A percentile compares a stretch with the other conserved stretches of the same genome.
Conservation (phyloP, 768 basidiomycete genomes). For the Rhodotorula babjevae region DNA sequence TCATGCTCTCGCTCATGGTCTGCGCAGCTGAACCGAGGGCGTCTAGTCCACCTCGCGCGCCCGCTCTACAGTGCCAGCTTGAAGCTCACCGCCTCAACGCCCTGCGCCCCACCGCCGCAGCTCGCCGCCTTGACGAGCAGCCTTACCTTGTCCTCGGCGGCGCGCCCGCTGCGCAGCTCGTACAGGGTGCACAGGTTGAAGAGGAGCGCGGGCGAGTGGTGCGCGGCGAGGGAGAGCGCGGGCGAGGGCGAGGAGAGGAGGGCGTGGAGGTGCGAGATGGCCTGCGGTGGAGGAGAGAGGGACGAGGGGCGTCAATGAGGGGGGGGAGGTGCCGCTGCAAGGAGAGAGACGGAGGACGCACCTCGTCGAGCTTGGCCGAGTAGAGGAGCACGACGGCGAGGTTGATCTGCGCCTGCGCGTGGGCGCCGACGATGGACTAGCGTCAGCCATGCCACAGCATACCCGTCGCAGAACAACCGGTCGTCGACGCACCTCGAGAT, state of each 20-base stretch:
- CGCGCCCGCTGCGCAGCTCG: constrained; percentile 16
- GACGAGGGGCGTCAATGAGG: accelerated
- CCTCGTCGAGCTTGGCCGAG: constrained; percentile 1
- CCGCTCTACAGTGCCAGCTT: constrained; percentile 2
- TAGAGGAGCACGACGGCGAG: constrained; percentile 22
- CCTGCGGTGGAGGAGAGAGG: neutral
- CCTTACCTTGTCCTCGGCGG: neutral
- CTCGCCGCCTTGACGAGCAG: neutral
- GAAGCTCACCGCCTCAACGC: neutral
- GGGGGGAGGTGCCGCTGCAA: too few relatives aligned
- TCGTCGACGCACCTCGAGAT: constrained; percentile 10
- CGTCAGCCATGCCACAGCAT: too few relatives aligned
- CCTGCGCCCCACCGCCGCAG: constrained; percentile 9
- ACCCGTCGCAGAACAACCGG: too few relatives aligned
- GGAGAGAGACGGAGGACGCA: neutral
- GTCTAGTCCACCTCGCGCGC: too few relatives aligned
- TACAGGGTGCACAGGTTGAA: constrained; percentile 21
- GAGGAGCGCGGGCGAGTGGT: neutral
- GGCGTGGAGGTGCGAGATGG: neutral
- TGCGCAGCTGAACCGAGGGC: too few relatives aligned
- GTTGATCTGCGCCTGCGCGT: constrained; percentile 3
- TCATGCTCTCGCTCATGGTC: too few relatives aligned
- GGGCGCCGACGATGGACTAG: too few relatives aligned
- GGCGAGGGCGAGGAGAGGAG: constrained; percentile 3
- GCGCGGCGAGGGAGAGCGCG: neutral